phyloP scores from a whole-genome alignment of 805 yeast species.

The Komagataella pastoris region DNA sequence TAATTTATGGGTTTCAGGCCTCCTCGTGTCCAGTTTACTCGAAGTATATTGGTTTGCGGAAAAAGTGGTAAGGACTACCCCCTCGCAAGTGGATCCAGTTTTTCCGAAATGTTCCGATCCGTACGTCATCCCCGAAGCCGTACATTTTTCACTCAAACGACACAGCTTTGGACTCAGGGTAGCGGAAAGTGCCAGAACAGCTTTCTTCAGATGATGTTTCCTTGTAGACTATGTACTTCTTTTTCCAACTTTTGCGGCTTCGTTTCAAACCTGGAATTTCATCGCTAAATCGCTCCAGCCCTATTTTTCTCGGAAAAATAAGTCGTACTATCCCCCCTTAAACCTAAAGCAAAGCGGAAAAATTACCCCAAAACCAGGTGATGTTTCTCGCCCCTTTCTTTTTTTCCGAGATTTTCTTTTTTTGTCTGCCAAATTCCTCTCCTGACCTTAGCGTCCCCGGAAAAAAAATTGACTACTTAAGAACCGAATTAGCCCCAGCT shows the following conservation, averaged over 20 bases:
- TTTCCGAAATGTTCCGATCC: background rate
- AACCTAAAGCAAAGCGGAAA: constrained; percentile 6
- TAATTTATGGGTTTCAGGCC: background rate
- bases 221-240: no score
- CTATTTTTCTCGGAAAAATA: background rate
- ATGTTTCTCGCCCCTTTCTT: background rate
- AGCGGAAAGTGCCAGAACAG: background rate
- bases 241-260: background rate
- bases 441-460: background rate
- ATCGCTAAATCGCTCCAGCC: background rate
- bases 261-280: background rate
- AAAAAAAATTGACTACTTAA: background rate
- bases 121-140: background rate
- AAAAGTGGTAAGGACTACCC: background rate
- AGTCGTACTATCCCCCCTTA: constrained; percentile 1
- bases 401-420: background rate
- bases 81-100: background rate
- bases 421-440: background rate
- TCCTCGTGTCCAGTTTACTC: background rate
- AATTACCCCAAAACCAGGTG: background rate
- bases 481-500: background rate
- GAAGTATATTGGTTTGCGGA: background rate
- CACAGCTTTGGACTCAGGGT: background rate
- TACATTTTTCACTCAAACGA: background rate
- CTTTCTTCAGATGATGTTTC: background rate